Evolutionary conservation across 1,139 yeast species (phyloP).

Genomic region (Lodderomyces beijingensis): DNA sequence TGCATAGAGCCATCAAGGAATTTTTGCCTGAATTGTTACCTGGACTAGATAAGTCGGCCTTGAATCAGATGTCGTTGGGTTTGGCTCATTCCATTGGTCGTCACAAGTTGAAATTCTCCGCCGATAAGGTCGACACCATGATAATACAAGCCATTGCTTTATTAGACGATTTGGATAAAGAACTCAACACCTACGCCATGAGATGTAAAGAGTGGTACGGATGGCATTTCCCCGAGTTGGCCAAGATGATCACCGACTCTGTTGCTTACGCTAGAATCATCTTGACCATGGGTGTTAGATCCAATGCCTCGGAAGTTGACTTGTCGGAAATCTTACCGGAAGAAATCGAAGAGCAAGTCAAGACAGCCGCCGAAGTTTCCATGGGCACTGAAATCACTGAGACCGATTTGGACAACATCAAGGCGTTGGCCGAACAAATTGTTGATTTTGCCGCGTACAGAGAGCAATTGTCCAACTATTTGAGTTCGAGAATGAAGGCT

Average conservation of each 20-base stretch:
- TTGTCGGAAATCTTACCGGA: conserved; percentile 90
- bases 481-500: conserved; percentile 93
- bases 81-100: conserved; percentile 97
- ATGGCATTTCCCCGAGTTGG: conserved; percentile 99
- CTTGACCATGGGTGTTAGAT: conserved; percentile 89
- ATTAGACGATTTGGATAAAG: conserved; percentile 95
- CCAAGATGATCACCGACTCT: conserved; percentile 91
- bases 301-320: conserved; percentile 87
- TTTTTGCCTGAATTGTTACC: conserved; percentile 91
- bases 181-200: conserved; percentile 96
- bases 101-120: conserved; percentile 93
- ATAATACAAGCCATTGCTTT: conserved; percentile 97
- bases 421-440: conserved; percentile 90
- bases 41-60: conserved; percentile 79
- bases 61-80: conserved; percentile 94
- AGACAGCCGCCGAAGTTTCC: conserved; percentile 89
- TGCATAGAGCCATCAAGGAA: conserved; percentile 93
- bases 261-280: conserved; percentile 92
- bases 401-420: conserved; percentile 85
- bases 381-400: conserved; percentile 99
- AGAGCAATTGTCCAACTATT: conserved; percentile 78
- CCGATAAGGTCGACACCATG: conserved; percentile 98
- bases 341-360: conserved; percentile 76
- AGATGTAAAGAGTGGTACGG: conserved; percentile 99
- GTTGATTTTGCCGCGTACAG: conserved; percentile 92